These are phyloP conservation scores for Tulasnella sp. DNA, from an alignment of 768 basidiomycete genomes.

Conservation along the genomic window DNA sequence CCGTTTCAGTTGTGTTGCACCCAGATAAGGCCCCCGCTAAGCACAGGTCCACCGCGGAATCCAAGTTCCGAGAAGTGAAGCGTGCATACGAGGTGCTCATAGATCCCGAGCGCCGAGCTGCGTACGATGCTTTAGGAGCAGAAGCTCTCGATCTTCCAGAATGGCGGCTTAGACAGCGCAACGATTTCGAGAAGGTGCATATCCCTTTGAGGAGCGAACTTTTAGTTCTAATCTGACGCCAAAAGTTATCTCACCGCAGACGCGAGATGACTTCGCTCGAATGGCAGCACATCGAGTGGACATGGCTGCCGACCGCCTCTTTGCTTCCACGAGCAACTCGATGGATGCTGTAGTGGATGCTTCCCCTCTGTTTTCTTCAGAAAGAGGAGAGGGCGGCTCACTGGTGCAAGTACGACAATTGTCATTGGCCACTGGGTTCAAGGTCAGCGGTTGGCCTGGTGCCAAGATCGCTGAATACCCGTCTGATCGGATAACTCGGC, in stretches of 20 bases:
- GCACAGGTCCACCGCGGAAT: neutral
- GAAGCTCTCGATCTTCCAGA: constrained; percentile 6
- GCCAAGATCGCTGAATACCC: no score
- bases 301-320: neutral
- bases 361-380: neutral
- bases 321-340: neutral
- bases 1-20: constrained; percentile 10
- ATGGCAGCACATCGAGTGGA: neutral
- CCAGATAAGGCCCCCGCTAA: constrained; percentile 11
- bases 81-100: constrained; percentile 15
- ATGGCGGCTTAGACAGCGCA: constrained; percentile 2
- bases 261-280: neutral
- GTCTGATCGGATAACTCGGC: no score
- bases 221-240: neutral
- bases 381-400: no score
- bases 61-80: constrained; percentile 10
- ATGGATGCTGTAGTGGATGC: neutral
- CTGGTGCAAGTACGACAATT: no score
- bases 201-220: neutral
- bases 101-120: constrained; percentile 7
- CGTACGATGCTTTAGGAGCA: constrained; percentile 16
- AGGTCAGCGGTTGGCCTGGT: no score
- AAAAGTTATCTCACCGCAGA: neutral
- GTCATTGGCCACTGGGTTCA: no score
- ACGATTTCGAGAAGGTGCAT: constrained; percentile 12